Percentiles rank a stretch among this genome's conserved stretches.
Conservation (phyloP, 768 basidiomycete species). For the Tephrocybe rancida region DNA sequence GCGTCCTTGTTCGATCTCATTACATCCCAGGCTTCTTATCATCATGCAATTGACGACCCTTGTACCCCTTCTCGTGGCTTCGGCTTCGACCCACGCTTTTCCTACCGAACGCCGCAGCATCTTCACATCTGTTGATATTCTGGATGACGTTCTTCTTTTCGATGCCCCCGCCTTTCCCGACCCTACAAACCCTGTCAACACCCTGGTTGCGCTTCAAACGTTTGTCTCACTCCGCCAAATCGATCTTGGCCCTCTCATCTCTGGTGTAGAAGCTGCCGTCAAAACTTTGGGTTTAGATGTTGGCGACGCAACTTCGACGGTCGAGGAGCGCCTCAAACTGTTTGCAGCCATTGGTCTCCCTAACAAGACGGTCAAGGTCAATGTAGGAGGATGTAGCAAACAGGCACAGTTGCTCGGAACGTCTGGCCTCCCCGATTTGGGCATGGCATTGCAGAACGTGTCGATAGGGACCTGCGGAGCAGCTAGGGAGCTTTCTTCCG, state of each 20-base stretch:
- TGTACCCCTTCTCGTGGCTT: slow-evolving; percentile 8
- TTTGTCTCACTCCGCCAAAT: slow-evolving; percentile 37
- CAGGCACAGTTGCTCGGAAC: slow-evolving; percentile 28
- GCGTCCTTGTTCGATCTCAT: no score
- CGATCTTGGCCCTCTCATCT: slow-evolving; percentile 23
- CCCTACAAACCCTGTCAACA: slow-evolving; percentile 31
- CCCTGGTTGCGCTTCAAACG: slow-evolving; percentile 33
- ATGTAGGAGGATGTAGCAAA: slow-evolving; percentile 32
- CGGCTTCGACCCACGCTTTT: slow-evolving; percentile 7
- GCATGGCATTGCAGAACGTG: slow-evolving; percentile 33
- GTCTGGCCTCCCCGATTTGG: slow-evolving; percentile 30
- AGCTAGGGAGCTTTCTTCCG: slow-evolving; percentile 17
- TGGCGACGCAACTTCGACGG: slow-evolving; percentile 24
- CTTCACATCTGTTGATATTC: slow-evolving; percentile 20
- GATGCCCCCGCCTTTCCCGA: slow-evolving; percentile 42
- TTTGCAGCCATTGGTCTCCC: slow-evolving; percentile 34
- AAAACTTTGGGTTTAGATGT: slow-evolving; percentile 31
- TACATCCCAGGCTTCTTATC: neutral
- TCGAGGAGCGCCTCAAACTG: slow-evolving; percentile 33
- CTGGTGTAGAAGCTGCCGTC: slow-evolving; percentile 23
- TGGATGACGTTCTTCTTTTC: slow-evolving; percentile 39
- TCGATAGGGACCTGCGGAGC: slow-evolving; percentile 32
- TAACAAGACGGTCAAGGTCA: slow-evolving; percentile 32
- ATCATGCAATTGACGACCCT: neutral
- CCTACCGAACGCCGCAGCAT: slow-evolving; percentile 16